Conservation (phyloP, 2,329 filamentous ascomycete genomes). For the Sclerotiophoma versabilis region DNA sequence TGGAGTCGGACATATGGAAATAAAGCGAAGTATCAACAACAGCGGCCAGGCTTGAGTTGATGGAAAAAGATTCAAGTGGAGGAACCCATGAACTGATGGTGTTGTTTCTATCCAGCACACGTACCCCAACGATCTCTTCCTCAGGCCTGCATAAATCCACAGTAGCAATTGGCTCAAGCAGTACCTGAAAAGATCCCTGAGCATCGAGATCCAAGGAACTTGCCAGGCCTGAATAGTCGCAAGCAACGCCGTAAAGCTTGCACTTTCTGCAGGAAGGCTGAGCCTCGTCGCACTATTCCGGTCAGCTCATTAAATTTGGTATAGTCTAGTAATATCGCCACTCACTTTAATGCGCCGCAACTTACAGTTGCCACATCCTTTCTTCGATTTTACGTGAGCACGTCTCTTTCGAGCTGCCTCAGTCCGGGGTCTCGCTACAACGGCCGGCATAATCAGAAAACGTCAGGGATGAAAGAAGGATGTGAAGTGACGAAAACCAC, state of each 20-base stretch:
- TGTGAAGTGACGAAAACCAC: background rate
- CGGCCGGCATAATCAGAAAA: conserved; percentile 22
- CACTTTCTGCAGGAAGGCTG: conserved; percentile 61
- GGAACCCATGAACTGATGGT: background rate
- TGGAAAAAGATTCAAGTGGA: background rate
- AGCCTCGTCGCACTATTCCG: conserved; percentile 60
- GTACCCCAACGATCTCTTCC: background rate
- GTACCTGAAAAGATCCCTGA: conserved; percentile 37
- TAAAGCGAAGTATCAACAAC: conserved; percentile 1
- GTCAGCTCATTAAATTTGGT: background rate
- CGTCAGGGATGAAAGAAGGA: background rate
- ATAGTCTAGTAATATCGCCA: background rate
- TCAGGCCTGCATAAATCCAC: background rate
- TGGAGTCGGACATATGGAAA: background rate
- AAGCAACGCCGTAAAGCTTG: conserved; percentile 55
- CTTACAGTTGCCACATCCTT: conserved; percentile 65
- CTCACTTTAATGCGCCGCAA: conserved; percentile 61
- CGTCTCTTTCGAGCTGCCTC: conserved; percentile 29
- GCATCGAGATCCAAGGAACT: conserved; percentile 44
- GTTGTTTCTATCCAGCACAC: too few species aligned
- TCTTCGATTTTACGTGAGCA: conserved; percentile 61
- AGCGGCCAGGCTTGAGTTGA: background rate
- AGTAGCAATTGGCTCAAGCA: background rate
- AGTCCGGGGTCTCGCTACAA: conserved; percentile 17
- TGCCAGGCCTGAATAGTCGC: conserved; percentile 53